Evolutionary conservation across 306 rosid species (phyloP).

Genomic region (Hippophae gyantsensis): DNA sequence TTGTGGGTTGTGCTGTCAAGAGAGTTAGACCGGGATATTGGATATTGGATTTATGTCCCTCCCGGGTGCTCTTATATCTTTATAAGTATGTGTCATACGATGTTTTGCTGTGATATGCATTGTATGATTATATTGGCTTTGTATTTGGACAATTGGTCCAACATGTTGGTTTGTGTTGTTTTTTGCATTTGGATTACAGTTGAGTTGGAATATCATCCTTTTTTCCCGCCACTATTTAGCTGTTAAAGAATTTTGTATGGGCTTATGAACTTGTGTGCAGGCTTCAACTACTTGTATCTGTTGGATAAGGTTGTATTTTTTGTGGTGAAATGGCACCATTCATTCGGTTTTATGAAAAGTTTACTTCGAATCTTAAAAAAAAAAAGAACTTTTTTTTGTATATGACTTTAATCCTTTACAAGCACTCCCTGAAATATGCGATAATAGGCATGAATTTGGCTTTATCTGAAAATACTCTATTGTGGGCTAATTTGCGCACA

Average conservation of each 20-base stretch:
- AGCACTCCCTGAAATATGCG: too few relatives aligned
- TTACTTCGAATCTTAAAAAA: too few relatives aligned
- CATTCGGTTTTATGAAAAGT: too few relatives aligned
- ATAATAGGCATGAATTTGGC: too few relatives aligned
- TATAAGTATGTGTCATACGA: background rate
- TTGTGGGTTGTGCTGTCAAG: background rate
- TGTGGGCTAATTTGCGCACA: too few relatives aligned
- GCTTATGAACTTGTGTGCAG: background rate
- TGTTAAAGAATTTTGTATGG: background rate
- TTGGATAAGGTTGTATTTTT: background rate
- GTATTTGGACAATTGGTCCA: background rate
- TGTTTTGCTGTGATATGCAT: background rate
- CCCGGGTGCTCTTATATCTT: background rate
- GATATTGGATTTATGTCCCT: too few relatives aligned
- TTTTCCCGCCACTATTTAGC: background rate
- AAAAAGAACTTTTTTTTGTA: background rate
- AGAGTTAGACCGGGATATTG: too few relatives aligned
- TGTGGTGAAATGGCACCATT: background rate
- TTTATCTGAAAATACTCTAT: too few relatives aligned
- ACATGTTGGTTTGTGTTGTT: background rate
- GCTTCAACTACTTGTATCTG: background rate
- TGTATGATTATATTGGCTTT: background rate
- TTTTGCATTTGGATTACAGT: conserved; percentile 1
- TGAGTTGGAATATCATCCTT: background rate
- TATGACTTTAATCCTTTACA: background rate